phyloP scores from a whole-genome alignment of 345 rosid genomes.

The Rhodomyrtus tomentosa region DNA sequence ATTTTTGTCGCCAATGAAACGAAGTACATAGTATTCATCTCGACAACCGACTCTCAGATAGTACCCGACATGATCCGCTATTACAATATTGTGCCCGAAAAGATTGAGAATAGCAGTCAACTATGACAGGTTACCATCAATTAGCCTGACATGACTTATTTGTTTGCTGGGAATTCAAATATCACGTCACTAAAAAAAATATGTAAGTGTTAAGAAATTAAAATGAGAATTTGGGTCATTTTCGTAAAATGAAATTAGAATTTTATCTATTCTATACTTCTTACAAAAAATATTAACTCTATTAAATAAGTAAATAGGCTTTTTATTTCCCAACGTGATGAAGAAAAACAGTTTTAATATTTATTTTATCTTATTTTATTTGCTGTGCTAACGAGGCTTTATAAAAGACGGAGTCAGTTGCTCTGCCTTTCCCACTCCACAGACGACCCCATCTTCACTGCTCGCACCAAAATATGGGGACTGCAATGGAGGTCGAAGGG shows the following conservation, averaged over 20 bases:
- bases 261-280: too few relatives aligned
- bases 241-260: too few relatives aligned
- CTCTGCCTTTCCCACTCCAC: not conserved
- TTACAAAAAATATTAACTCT: too few relatives aligned
- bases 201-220: too few relatives aligned
- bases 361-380: rapidly evolving
- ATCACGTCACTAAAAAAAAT: too few relatives aligned
- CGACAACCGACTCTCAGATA: not conserved
- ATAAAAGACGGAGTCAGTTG: not conserved
- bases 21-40: not conserved
- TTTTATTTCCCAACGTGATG: too few relatives aligned
- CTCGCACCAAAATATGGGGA: not conserved
- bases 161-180: not conserved
- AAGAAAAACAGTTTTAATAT: not conserved
- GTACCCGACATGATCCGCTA: not conserved
- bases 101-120: not conserved
- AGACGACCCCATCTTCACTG: too few relatives aligned
- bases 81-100: not conserved
- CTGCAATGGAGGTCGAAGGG: not conserved
- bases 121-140: not conserved
- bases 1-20: not conserved
- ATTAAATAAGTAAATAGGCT: too few relatives aligned
- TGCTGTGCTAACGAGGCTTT: not conserved
- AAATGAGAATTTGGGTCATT: too few relatives aligned
- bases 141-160: not conserved